These are phyloP conservation scores for Gentiana dahurica DNA, from an alignment of 257 asterid genomes.

Conservation along the genomic window DNA sequence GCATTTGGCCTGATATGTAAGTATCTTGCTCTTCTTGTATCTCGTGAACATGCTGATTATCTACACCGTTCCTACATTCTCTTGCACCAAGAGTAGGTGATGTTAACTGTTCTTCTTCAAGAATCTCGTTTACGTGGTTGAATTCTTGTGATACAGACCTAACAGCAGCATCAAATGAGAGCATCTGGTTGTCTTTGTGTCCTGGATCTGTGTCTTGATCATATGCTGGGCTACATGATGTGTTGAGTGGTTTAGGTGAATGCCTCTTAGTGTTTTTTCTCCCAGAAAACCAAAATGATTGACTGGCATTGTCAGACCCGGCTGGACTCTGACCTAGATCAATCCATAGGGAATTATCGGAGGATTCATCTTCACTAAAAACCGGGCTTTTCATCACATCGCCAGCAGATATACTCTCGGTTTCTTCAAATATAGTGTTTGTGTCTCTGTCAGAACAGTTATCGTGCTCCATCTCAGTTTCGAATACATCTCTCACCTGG, in stretches of 20 bases:
- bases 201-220: conserved; percentile 46
- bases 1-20: conserved; percentile 17
- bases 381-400: conserved; percentile 96
- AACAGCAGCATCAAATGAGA: conserved; percentile 89
- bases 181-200: conserved; percentile 33
- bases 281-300: conserved; percentile 77
- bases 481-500: conserved; percentile 92
- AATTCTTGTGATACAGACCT: conserved; percentile 78
- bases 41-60: conserved; percentile 30
- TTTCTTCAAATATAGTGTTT: conserved; percentile 92
- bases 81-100: conserved; percentile 21
- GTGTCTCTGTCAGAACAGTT: conserved; percentile 82
- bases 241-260: conserved; percentile 61
- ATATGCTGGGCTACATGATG: conserved; percentile 54
- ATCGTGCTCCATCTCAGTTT: conserved; percentile 86
- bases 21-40: conserved; percentile 60
- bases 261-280: conserved; percentile 46
- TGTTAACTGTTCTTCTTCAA: conserved; percentile 41
- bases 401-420: conserved; percentile 81
- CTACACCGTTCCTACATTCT: conserved; percentile 20
- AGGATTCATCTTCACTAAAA: conserved; percentile 93
- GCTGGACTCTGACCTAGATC: conserved; percentile 94
- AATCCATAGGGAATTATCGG: conserved; percentile 94
- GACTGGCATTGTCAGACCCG: conserved; percentile 59
- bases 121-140: conserved; percentile 57